Evolutionary conservation across 1,284 basidiomycete species (phyloP), one percentile per base, ranked within the genome.

Genomic region (Leucocoprinus gongylophorus): DNA sequence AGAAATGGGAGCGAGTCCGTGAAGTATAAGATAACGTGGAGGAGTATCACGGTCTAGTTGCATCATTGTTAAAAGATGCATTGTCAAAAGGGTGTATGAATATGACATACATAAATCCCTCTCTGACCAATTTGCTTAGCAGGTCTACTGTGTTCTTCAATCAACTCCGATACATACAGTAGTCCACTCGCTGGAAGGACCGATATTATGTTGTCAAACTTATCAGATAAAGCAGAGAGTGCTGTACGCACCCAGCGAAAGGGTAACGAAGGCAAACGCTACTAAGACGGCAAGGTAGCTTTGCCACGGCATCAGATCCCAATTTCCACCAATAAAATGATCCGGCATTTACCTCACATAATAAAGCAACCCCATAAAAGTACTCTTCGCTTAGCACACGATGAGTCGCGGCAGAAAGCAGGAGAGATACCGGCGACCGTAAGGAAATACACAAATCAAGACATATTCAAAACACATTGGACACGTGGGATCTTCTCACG

Each of bases 131-230:
- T 64, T 1, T 70, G 60, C 69, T 95, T 95, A 7, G 94, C 88
- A 48, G 77, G 62, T 41, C 80, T 79, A 12, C 91, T 85, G 67
- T 95, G 86, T 65, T 97, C 94, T 66, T 97, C 94, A 58, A 97
- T 95, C 44, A 97, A 69, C 67, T 97, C 94, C 2, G 94, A 94
- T 28, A 97, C 73, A 78, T 93, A 95, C 54, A 97, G 71, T 46
- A 97, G 73, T 8, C 93, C 94, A 66, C 90, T 95, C 47, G 94
- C 94, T 95, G 63, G 37, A 49, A 43, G 44, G 15, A 54, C 18
- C 29, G 23, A 51, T 48, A 15, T 54, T 26, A 44, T 28, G 5
- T 29, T 28, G 10, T 54, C 54, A 48, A 23, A 2, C 17, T 30
- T 26, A 8, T 28, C 33, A 47, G 42, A 17, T 38, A 44, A 30